Evolutionary conservation across 768 basidiomycete genomes (phyloP), one percentile per base, ranked within the genome.

Genomic region (Paxillus involutus): DNA sequence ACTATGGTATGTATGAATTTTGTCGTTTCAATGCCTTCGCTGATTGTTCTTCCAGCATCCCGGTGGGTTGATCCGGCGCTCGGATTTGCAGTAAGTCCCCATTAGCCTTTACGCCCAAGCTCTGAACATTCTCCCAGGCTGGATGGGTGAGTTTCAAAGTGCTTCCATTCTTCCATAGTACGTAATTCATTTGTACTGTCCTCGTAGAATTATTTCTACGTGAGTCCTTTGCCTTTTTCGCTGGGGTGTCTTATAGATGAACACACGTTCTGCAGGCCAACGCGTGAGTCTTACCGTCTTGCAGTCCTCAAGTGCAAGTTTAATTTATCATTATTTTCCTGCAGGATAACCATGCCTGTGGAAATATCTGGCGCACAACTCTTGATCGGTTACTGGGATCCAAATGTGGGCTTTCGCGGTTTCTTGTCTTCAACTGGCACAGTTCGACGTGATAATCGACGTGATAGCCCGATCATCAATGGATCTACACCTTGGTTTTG

Each of bases 301-400:
- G 26, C 39, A 11, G 26, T 6, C 26, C 29, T 30, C 3, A 19
- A 11, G n/a, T 49, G 35, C 9, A 44, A 16, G 24, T 17, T 2
- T 9, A 16, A 26, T 10, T 10, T 16, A 47, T 17, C 1, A 11
- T 33, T 11, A 2, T 49, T 11, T 8, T 36, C 21, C n/a, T n/a
- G n/a, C 44, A 80, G 79, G n/a, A 83, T 87, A 50, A 78, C 84
- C 1, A 75, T 82, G 0, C 88, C 88, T 8, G 83, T 85, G 17
- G 89, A 91, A 71, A 78, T 93, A 51, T 83, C 84, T 2, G 89
- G 89, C 2, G 83, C 86, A 9, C 78, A 81, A 13, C 78, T 91
- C 47, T 68, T 93, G 11, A 73, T 91, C 52, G 76, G 80, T 6
- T 91, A 84, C 73, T 91, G 89, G 89, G 85, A 88, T 68, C 58